A percentile compares a stretch with the other conserved stretches of the same genome.
Conservation (phyloP, 345 rosid species). For the Eucalyptus brandiana region DNA sequence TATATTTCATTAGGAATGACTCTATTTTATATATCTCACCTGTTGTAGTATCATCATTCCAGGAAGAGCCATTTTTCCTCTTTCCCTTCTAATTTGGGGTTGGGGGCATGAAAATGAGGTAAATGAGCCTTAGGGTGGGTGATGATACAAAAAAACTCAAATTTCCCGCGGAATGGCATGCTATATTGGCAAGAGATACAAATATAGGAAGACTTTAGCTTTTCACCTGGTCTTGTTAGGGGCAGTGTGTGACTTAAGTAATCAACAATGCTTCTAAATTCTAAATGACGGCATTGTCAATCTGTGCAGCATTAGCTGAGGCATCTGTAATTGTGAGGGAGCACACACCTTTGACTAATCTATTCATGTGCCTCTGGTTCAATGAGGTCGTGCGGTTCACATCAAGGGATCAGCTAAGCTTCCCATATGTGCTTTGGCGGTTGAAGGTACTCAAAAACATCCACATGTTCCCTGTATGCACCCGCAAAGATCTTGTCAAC, state of each 20-base stretch:
- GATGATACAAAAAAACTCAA: background rate
- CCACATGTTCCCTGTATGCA: slow-evolving; percentile 82
- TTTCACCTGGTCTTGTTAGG: background rate
- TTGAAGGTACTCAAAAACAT: slow-evolving; percentile 55
- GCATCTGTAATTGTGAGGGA: slow-evolving; percentile 89
- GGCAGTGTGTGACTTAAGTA: background rate
- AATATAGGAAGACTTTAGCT: background rate
- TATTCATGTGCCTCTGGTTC: slow-evolving; percentile 97
- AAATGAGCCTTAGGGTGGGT: background rate
- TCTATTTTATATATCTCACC: background rate
- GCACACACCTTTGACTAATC: slow-evolving; percentile 59
- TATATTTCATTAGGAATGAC: background rate
- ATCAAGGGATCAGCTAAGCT: slow-evolving; percentile 90
- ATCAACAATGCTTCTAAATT: background rate
- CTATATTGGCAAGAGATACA: background rate
- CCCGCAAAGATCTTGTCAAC: slow-evolving; percentile 89
- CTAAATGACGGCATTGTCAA: background rate
- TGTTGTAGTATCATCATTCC: background rate
- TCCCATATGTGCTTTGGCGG: slow-evolving; percentile 89
- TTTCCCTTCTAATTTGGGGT: background rate
- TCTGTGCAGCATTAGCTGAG: slow-evolving; percentile 66
- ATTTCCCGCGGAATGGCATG: background rate
- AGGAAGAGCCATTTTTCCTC: background rate
- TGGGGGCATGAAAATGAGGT: background rate
- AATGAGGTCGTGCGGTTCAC: slow-evolving; percentile 91